phyloP scores from a whole-genome alignment of 2,329 filamentous ascomycete genomes.

The Parastagonospora nodorum region DNA sequence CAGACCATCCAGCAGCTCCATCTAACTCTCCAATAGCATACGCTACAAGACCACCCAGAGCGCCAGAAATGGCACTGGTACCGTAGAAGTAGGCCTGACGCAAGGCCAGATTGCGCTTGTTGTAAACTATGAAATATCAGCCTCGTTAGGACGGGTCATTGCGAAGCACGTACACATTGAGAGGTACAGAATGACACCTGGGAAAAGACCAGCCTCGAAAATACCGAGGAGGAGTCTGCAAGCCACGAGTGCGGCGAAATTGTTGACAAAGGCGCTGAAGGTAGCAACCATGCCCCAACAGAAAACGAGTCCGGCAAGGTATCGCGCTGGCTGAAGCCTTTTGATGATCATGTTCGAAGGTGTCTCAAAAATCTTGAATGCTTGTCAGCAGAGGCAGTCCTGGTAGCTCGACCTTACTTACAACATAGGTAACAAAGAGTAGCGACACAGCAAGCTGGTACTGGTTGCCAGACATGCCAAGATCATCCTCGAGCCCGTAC shows the following conservation, averaged over 20 bases:
- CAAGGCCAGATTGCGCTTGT: conserved; percentile 54
- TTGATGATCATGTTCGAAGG: conserved; percentile 56
- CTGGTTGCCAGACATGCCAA: conserved; percentile 24
- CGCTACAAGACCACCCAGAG: conserved; percentile 52
- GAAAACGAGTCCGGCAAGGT: conserved; percentile 29
- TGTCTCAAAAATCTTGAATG: conserved; percentile 48
- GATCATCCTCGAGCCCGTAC: conserved; percentile 21
- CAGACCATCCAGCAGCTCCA: conserved; percentile 23
- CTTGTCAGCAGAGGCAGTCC: neutral
- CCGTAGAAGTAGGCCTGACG: conserved; percentile 59
- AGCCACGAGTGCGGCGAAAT: conserved; percentile 30
- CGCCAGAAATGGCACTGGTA: conserved; percentile 58
- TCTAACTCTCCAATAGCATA: conserved; percentile 35
- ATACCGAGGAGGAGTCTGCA: conserved; percentile 34
- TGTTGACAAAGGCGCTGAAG: conserved; percentile 31
- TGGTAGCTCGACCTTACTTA: conserved; percentile 7
- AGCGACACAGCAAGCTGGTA: conserved; percentile 31
- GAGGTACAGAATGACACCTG: conserved; percentile 32
- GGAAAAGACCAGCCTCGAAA: conserved; percentile 37
- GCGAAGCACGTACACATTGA: conserved; percentile 17
- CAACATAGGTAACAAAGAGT: conserved; percentile 30
- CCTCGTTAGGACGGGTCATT: neutral
- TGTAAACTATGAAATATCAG: conserved; percentile 17
- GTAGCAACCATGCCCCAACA: conserved; percentile 31
- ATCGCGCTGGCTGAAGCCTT: conserved; percentile 36